Percentiles rank a stretch among this genome's conserved stretches.
Evolutionary conservation across 2,329 filamentous ascomycete genomes (phyloP).

Genomic region (Aspergillus texensis): DNA sequence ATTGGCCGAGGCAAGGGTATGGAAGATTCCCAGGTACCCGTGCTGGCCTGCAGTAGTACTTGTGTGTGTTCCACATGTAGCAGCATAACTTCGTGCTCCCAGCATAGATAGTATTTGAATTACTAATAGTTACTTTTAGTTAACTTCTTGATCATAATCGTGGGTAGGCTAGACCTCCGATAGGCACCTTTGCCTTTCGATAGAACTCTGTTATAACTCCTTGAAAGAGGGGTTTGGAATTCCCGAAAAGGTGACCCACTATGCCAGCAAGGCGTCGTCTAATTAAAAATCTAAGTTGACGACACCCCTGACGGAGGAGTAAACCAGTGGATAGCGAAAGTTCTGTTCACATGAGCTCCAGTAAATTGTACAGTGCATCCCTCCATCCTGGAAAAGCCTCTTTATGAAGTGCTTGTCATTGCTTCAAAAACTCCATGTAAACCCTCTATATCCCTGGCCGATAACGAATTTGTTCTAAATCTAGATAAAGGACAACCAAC

Average conservation of each 20-base stretch:
- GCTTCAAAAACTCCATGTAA: neutral
- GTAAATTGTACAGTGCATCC: neutral
- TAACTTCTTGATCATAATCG: neutral
- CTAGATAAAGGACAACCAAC: neutral
- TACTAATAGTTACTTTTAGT: neutral
- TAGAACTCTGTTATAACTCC: no score
- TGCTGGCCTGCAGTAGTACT: neutral
- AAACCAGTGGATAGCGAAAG: neutral
- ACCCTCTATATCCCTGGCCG: neutral
- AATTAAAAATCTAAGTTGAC: neutral
- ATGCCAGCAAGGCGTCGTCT: neutral
- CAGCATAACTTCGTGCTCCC: neutral
- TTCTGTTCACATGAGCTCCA: neutral
- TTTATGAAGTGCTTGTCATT: neutral
- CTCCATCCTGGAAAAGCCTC: neutral
- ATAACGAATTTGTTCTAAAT: neutral
- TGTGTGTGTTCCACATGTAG: neutral
- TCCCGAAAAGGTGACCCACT: neutral
- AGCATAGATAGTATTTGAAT: neutral
- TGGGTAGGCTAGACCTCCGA: no score
- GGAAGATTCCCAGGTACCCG: neutral
- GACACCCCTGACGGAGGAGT: neutral
- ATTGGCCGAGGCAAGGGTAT: neutral
- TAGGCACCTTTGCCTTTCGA: no score
- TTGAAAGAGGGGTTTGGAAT: neutral